Evolutionary conservation across 495 filamentous ascomycete species (phyloP).

Genomic region (Aspergillus sclerotiicarbonarius): DNA sequence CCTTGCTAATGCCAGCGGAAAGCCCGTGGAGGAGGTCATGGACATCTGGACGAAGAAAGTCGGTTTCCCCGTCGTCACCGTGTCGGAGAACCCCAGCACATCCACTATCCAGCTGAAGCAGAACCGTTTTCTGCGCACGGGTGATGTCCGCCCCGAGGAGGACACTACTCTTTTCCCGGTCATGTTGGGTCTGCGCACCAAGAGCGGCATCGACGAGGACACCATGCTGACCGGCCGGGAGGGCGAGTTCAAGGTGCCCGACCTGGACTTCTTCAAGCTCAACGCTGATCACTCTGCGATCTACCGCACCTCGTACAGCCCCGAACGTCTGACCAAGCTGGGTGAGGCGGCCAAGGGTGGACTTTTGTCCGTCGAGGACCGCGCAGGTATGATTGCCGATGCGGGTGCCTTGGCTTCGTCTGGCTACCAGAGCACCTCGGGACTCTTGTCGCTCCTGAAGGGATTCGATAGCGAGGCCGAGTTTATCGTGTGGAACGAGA

Average conservation of each 20-base stretch:
- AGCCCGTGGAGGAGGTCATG: constrained; percentile 75
- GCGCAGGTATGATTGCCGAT: constrained; percentile 94
- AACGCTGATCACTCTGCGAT: constrained; percentile 66
- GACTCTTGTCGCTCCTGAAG: constrained; percentile 78
- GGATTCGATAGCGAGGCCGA: constrained; percentile 80
- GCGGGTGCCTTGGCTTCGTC: constrained; percentile 86
- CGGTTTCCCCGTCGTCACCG: constrained; percentile 63
- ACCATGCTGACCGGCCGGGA: constrained; percentile 71
- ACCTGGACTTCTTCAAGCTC: constrained; percentile 65
- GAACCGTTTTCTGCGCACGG: constrained; percentile 66
- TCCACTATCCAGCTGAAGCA: constrained; percentile 58
- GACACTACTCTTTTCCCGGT: constrained; percentile 70
- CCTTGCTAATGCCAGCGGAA: constrained; percentile 84
- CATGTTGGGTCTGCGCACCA: constrained; percentile 58
- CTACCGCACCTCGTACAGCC: constrained; percentile 63
- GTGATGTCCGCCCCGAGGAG: constrained; percentile 64
- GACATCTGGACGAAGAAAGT: constrained; percentile 70
- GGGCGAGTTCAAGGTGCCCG: constrained; percentile 62
- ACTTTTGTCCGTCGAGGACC: constrained; percentile 86
- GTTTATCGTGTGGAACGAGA: constrained; percentile 94
- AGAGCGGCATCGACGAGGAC: constrained; percentile 55
- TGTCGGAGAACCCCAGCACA: constrained; percentile 50
- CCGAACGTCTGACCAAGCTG: constrained; percentile 60
- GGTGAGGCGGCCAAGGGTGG: constrained; percentile 78
- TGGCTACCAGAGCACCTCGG: constrained; percentile 91